phyloP scores from a whole-genome alignment of 768 basidiomycete species.

The Pleurotus platypus region DNA sequence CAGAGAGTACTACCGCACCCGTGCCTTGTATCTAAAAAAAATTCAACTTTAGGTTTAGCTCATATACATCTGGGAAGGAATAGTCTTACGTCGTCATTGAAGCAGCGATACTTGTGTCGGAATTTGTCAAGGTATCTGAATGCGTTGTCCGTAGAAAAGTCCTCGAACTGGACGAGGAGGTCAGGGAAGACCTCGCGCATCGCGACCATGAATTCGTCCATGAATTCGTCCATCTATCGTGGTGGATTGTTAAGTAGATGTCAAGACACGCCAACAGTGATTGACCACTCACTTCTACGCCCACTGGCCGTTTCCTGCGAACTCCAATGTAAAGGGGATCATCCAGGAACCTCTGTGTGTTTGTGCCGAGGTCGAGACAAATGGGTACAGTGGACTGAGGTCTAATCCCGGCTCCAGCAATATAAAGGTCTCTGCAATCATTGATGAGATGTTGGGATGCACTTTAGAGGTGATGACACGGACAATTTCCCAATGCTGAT shows the following conservation, averaged over 20 bases:
- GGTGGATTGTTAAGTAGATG: neutral
- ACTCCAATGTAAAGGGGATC: conserved; percentile 79
- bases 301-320: conserved; percentile 46
- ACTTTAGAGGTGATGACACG: conserved; percentile 16
- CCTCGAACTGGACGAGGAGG: conserved; percentile 70
- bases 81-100: conserved; percentile 68
- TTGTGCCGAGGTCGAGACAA: conserved; percentile 74
- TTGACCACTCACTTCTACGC: conserved; percentile 32
- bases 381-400: conserved; percentile 58
- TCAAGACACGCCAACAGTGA: neutral
- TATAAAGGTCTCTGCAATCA: conserved; percentile 52
- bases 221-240: conserved; percentile 63
- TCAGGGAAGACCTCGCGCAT: conserved; percentile 63
- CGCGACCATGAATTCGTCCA: conserved; percentile 74
- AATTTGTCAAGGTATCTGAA: conserved; percentile 69
- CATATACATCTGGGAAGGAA: conserved; percentile 5
- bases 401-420: conserved; percentile 66
- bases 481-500: conserved; percentile 75
- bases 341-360: conserved; percentile 59
- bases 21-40: conserved; percentile 61
- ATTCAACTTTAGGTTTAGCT: conserved; percentile 1
- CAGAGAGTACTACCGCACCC: conserved; percentile 69
- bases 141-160: conserved; percentile 78
- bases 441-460: neutral
- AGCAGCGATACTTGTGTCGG: conserved; percentile 53